These are phyloP conservation scores for Mychonastes homosphaera DNA, from an alignment of 139 green algal genomes.

Conservation along the genomic window DNA sequence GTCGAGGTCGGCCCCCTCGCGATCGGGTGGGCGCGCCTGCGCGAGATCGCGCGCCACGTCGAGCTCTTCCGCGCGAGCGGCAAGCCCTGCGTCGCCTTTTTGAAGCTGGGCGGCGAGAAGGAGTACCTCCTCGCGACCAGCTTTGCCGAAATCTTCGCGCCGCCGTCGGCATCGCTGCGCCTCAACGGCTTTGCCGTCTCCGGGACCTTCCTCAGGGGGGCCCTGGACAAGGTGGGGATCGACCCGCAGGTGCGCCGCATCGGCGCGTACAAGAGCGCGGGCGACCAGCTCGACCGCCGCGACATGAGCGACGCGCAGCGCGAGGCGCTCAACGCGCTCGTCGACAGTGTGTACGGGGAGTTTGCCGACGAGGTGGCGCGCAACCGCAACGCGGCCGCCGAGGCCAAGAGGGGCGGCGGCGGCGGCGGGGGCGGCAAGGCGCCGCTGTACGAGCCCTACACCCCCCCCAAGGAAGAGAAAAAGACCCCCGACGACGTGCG, in stretches of 20 bases:
- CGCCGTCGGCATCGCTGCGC: slow-evolving; percentile 61
- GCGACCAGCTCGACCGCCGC: slow-evolving; percentile 83
- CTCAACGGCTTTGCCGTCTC: slow-evolving; percentile 55
- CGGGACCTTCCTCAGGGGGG: slow-evolving; percentile 75
- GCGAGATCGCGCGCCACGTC: slow-evolving; percentile 68
- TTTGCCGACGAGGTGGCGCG: slow-evolving; percentile 60
- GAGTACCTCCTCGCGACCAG: slow-evolving; percentile 85
- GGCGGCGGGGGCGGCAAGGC: no score
- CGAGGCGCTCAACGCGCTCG: slow-evolving; percentile 72
- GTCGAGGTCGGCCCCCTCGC: slow-evolving; percentile 74
- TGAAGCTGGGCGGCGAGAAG: slow-evolving; percentile 59
- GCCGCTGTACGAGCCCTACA: no score
- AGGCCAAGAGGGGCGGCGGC: no score
- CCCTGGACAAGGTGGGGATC: slow-evolving; percentile 85
- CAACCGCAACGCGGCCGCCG: no score
- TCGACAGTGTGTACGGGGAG: slow-evolving; percentile 75
- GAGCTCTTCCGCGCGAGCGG: slow-evolving; percentile 56
- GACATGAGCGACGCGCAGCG: slow-evolving; percentile 74
- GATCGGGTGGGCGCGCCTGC: slow-evolving; percentile 53
- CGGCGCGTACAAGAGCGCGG: slow-evolving; percentile 71
- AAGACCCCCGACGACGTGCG: slow-evolving; percentile 51
- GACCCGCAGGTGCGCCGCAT: slow-evolving; percentile 87
- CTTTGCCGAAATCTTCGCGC: slow-evolving; percentile 76
- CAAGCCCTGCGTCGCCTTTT: slow-evolving; percentile 80
- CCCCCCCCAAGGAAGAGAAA: no score